phyloP scores from a whole-genome alignment of 768 basidiomycete species.

The Naematelia encephala region DNA sequence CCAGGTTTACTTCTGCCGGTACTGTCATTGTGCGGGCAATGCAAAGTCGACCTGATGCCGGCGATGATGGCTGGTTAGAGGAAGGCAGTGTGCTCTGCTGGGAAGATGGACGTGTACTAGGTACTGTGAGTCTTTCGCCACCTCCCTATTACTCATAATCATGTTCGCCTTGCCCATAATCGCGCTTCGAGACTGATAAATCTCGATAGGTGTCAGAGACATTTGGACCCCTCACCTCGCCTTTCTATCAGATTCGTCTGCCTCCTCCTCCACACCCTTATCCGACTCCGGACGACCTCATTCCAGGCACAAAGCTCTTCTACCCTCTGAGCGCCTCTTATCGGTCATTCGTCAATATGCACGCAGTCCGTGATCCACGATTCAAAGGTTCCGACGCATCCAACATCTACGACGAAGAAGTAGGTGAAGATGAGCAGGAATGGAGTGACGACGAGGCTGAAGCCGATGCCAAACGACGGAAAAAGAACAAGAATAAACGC shows the following conservation, averaged over 20 bases:
- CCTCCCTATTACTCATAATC: background rate
- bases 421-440: conserved; percentile 81
- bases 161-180: too few relatives aligned
- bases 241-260: conserved; percentile 84
- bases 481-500: conserved; percentile 29
- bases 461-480: conserved; percentile 62
- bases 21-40: conserved; percentile 45
- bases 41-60: conserved; percentile 31
- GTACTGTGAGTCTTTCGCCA: conserved; percentile 75
- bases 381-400: conserved; percentile 89
- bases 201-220: conserved; percentile 79
- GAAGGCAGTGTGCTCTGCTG: conserved; percentile 87
- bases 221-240: conserved; percentile 87
- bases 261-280: conserved; percentile 57
- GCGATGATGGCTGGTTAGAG: conserved; percentile 59
- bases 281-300: conserved; percentile 30
- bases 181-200: too few relatives aligned
- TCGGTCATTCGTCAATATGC: conserved; percentile 79
- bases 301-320: conserved; percentile 59
- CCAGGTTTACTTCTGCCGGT: conserved; percentile 36
- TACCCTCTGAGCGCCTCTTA: conserved; percentile 65
- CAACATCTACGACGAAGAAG: conserved; percentile 92
- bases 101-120: conserved; percentile 81
- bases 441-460: conserved; percentile 96
- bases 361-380: conserved; percentile 59